These are phyloP conservation scores for Dothidotthia symphoricarpi DNA, from an alignment of 2,329 filamentous ascomycete genomes.

Conservation along the genomic window DNA sequence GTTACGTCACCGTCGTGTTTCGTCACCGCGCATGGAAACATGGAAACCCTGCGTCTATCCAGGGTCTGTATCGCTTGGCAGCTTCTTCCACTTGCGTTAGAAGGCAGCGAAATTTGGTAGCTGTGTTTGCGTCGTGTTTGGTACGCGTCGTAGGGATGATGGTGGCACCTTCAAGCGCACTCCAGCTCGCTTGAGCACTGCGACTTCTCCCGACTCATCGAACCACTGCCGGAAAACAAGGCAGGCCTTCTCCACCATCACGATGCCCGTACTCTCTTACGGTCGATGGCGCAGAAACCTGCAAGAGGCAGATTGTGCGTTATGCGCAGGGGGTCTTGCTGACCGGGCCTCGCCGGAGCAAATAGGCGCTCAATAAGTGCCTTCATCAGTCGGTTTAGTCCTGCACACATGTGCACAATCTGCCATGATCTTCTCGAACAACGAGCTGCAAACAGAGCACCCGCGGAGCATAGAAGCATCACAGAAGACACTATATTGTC, in stretches of 20 bases:
- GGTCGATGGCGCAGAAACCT: conserved; percentile 12
- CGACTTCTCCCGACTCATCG: too few relatives aligned
- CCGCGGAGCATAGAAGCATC: too few relatives aligned
- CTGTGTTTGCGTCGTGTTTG: too few relatives aligned
- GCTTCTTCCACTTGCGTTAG: neutral
- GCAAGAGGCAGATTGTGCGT: conserved; percentile 10
- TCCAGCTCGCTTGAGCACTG: too few relatives aligned
- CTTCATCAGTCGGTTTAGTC: too few relatives aligned
- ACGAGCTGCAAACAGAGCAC: too few relatives aligned
- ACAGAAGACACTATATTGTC: too few relatives aligned
- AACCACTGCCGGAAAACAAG: neutral
- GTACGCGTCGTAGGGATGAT: too few relatives aligned
- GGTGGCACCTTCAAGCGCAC: too few relatives aligned
- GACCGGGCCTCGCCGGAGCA: conserved; percentile 20
- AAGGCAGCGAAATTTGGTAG: too few relatives aligned
- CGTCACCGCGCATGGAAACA: conserved; percentile 34
- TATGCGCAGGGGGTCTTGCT: too few relatives aligned
- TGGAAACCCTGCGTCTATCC: conserved; percentile 17
- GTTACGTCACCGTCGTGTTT: conserved; percentile 29
- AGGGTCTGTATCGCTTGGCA: neutral
- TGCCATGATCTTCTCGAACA: neutral
- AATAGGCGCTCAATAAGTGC: too few relatives aligned
- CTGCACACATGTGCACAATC: conserved; percentile 14
- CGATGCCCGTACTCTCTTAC: conserved; percentile 2
- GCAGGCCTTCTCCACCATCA: conserved; percentile 9